These are phyloP conservation scores for Purpureocillium lavendulum DNA, from an alignment of 2,329 filamentous ascomycete genomes.

Conservation along the genomic window DNA sequence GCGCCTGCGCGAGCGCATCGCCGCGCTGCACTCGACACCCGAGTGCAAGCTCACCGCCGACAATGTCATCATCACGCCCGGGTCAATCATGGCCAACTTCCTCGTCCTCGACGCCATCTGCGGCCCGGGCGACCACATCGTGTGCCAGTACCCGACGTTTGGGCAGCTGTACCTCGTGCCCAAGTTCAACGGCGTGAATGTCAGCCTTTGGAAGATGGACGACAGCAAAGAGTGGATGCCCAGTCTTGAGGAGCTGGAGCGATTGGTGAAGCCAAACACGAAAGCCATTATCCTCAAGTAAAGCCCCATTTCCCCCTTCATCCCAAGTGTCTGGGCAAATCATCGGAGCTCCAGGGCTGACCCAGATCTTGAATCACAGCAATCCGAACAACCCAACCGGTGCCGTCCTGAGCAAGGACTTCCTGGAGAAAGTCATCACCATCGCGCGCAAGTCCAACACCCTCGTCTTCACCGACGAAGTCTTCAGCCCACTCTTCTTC, in stretches of 20 bases:
- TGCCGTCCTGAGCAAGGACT: constrained; percentile 52
- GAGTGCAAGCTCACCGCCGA: constrained; percentile 24
- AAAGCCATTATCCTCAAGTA: constrained; percentile 32
- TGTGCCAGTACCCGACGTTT: constrained; percentile 77
- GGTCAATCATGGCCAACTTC: constrained; percentile 72
- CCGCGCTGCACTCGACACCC: constrained; percentile 2
- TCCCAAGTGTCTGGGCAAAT: too few species aligned
- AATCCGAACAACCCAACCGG: constrained; percentile 84
- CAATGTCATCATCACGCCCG: constrained; percentile 64
- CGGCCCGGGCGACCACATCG: constrained; percentile 64
- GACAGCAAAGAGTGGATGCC: constrained; percentile 55
- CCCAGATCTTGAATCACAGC: constrained; percentile 40
- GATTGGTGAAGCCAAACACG: constrained; percentile 56
- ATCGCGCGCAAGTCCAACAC: constrained; percentile 57
- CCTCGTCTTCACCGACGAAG: constrained; percentile 67
- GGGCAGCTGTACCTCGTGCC: constrained; percentile 75
- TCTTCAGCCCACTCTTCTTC: constrained; percentile 79
- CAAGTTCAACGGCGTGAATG: constrained; percentile 60
- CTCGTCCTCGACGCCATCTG: constrained; percentile 53
- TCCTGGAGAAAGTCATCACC: constrained; percentile 53
- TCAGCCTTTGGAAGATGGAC: constrained; percentile 64
- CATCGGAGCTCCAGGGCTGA: background rate
- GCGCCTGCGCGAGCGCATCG: constrained; percentile 1
- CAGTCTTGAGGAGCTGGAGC: constrained; percentile 54
- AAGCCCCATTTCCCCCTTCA: background rate